These are phyloP conservation scores for Phytomonas serpens DNA, from an alignment of 208 protist genomes.

Conservation along the genomic window DNA sequence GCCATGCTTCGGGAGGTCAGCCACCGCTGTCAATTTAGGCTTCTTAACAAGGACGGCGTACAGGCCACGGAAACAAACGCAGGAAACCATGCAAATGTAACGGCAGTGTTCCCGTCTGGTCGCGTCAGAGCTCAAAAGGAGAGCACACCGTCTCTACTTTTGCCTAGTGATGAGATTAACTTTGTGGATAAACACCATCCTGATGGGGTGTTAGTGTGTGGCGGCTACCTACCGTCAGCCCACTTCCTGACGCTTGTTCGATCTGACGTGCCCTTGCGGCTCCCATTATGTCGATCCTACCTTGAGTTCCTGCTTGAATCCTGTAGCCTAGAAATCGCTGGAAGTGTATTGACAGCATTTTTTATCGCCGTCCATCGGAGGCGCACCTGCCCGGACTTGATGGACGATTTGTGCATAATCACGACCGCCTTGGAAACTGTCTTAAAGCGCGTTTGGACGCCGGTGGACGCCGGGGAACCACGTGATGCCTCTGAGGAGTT, in stretches of 20 bases:
- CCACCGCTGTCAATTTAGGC: neutral
- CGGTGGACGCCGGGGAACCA: neutral
- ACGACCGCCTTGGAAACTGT: slow-evolving; percentile 12
- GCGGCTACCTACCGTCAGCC: slow-evolving; percentile 18
- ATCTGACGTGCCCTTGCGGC: slow-evolving; percentile 20
- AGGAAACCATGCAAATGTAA: neutral
- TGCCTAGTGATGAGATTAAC: neutral
- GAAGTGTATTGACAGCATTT: slow-evolving; percentile 32
- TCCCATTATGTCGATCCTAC: slow-evolving; percentile 23
- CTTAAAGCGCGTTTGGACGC: slow-evolving; percentile 13
- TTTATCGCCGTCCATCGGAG: slow-evolving; percentile 18
- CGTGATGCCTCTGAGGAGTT: neutral
- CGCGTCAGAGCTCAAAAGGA: neutral
- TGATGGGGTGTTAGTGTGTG: neutral
- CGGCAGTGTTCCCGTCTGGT: neutral
- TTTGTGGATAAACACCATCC: neutral
- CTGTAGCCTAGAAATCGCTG: slow-evolving; percentile 40
- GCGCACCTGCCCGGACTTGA: slow-evolving; percentile 1
- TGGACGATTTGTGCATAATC: slow-evolving; percentile 18
- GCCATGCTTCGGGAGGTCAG: neutral
- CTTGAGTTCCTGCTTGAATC: slow-evolving; percentile 24
- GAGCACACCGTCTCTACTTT: neutral
- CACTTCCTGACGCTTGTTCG: slow-evolving; percentile 58
- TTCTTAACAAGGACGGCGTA: neutral
- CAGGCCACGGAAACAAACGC: neutral